Base-by-base conservation (phyloP, 805 yeast species). In the Debaryomyces prosopidis region DNA sequence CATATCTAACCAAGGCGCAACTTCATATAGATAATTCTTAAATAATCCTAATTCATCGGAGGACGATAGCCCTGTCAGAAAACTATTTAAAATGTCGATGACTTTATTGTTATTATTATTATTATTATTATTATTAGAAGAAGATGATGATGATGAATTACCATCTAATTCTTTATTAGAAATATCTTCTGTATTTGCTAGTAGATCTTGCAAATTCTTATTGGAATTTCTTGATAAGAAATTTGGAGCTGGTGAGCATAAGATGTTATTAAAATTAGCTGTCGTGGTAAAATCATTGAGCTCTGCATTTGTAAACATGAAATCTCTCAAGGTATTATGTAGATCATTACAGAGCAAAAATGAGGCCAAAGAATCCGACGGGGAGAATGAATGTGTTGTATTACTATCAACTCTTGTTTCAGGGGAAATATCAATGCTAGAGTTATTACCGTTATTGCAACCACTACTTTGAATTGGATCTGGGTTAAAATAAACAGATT, bases 1-100 rank as follows among this genome's bases (percentile, higher is more conserved):
- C 68, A 71, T 69, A 45, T 70, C 76, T 15, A 70, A 48, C 60
- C 75, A 66, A 1, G 64, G 58, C 0, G 75, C 73, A 20, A 72
- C 64, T 28, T 67, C 66, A 42, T 69, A 70, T 2, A 70, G 49
- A 40, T 63, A 73, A 14, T 58, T 63, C 40, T 61, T 60, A 53
- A 66, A 48, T 37, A 71, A 48, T 10, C 48, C 27, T 45, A 66
- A 54, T 48, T 58, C 57, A 43, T 69, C 73, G 5, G 10, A 2
- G 2, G 26, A 4, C 7, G 26, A 7, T 23, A 23, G 23, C 7
- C 7, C 23, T 20, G 23, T 20, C 23, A 20, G 23, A 20, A 20
- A 20, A 20, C 23, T 20, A 20, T 20, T 20, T 20, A 15, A 31
- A 18, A 16, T 39, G 14, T 23, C 15, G 9, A 20, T 28, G 2